These are phyloP conservation scores for Nyssa sinensis DNA, from an alignment of 148 eudicot genomes.

Conservation along the genomic window DNA sequence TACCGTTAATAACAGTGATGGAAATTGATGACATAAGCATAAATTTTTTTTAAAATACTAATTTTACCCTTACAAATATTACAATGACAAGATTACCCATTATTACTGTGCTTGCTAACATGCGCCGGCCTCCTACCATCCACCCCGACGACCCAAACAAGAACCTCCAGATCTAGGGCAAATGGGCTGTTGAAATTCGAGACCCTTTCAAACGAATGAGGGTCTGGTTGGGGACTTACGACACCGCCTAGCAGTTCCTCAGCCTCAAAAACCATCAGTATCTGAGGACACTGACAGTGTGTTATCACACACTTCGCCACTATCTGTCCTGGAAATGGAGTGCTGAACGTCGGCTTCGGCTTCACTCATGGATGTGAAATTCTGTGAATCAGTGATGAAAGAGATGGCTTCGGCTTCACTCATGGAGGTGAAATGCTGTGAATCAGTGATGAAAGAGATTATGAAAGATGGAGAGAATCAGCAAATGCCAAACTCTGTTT, in stretches of 20 bases:
- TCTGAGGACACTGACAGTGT: constrained; percentile 45
- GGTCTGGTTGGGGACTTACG: constrained; percentile 80
- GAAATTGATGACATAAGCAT: no score
- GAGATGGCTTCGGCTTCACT: neutral
- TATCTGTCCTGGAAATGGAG: constrained; percentile 48
- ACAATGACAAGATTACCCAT: no score
- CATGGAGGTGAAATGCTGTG: neutral
- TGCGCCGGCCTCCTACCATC: no score
- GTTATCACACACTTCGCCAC: constrained; percentile 50
- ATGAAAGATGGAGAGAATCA: neutral
- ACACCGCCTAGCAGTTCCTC: constrained; percentile 35
- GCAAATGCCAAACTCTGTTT: neutral
- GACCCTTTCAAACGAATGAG: constrained; percentile 58
- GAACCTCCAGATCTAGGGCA: no score
- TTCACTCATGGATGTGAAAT: neutral
- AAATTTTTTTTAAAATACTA: no score
- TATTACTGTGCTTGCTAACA: no score
- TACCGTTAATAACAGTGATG: no score
- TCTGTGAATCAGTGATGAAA: neutral
- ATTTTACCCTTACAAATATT: no score
- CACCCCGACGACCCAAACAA: no score
- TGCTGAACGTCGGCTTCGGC: neutral
- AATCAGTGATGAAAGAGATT: no score
- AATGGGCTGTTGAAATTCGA: constrained; percentile 93
- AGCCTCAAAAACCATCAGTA: constrained; percentile 23